Evolutionary conservation across 176 grass and related monocot species (phyloP).

Genomic region (Tillandsia fasciculata): DNA sequence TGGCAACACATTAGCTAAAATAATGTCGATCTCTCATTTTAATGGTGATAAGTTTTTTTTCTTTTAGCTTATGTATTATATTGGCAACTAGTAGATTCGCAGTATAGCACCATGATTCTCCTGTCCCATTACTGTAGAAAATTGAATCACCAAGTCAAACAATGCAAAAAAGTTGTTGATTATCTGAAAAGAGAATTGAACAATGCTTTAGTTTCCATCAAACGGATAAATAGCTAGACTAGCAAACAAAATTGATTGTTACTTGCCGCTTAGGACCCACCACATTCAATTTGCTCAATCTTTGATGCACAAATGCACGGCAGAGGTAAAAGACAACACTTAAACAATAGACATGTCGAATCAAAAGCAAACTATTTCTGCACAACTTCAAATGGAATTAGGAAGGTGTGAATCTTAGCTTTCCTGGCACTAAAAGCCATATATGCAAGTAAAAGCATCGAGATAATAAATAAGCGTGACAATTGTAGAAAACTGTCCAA

Average conservation of each 20-base stretch:
- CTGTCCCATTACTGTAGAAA: too few species aligned
- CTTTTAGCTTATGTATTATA: too few species aligned
- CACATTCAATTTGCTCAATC: neutral
- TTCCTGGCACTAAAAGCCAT: neutral
- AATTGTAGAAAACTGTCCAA: too few species aligned
- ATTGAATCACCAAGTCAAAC: neutral
- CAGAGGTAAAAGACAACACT: neutral
- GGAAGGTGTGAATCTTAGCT: neutral
- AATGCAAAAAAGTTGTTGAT: neutral
- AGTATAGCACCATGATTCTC: too few species aligned
- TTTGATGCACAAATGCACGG: neutral
- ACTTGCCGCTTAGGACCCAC: neutral
- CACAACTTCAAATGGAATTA: neutral
- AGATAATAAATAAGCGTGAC: neutral
- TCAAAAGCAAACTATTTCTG: neutral
- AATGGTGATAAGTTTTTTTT: too few species aligned
- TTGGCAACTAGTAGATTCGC: too few species aligned
- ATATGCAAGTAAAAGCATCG: neutral
- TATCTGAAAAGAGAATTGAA: neutral
- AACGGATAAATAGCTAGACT: neutral
- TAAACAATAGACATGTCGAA: neutral
- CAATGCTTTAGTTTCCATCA: neutral
- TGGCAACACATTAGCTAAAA: too few species aligned
- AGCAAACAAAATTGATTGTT: neutral
- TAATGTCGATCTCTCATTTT: too few species aligned